phyloP scores from a whole-genome alignment of 2,329 filamentous ascomycete species.

The Huntiella moniliformis region DNA sequence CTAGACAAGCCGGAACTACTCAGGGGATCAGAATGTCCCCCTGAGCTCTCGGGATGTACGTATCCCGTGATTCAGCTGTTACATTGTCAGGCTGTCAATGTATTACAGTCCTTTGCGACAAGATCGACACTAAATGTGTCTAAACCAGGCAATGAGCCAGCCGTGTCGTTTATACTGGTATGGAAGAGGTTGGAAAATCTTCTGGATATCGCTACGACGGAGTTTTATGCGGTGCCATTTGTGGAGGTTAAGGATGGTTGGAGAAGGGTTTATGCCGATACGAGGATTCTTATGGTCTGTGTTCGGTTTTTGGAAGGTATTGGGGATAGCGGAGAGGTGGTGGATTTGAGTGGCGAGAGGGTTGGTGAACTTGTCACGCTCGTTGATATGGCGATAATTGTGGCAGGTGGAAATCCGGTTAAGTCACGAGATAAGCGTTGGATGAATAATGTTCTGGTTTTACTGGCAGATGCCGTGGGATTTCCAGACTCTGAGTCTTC shows the following conservation, averaged over 20 bases:
- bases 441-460: slow-evolving; percentile 10
- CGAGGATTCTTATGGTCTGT: slow-evolving; percentile 43
- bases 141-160: too few relatives aligned
- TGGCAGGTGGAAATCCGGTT: slow-evolving; percentile 21
- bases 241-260: slow-evolving; percentile 39
- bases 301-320: slow-evolving; percentile 15
- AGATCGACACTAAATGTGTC: too few relatives aligned
- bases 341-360: slow-evolving; percentile 1
- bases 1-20: slow-evolving; percentile 2
- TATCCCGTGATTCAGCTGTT: slow-evolving; percentile 7
- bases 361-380: slow-evolving; percentile 41
- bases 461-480: slow-evolving; percentile 8
- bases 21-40: neutral
- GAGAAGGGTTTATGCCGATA: slow-evolving; percentile 54
- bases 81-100: slow-evolving; percentile 8
- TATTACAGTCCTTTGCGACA: neutral
- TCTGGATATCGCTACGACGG: slow-evolving; percentile 6
- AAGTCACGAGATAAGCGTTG: slow-evolving; percentile 9
- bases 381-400: slow-evolving; percentile 58
- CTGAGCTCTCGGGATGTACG: slow-evolving; percentile 5
- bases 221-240: slow-evolving; percentile 11
- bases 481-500: slow-evolving; percentile 1
- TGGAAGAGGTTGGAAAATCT: slow-evolving; percentile 8
- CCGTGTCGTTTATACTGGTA: neutral
- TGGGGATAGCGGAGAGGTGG: neutral